Conservation (phyloP, 495 filamentous ascomycete species). For the Chaetomium cochliodes region DNA sequence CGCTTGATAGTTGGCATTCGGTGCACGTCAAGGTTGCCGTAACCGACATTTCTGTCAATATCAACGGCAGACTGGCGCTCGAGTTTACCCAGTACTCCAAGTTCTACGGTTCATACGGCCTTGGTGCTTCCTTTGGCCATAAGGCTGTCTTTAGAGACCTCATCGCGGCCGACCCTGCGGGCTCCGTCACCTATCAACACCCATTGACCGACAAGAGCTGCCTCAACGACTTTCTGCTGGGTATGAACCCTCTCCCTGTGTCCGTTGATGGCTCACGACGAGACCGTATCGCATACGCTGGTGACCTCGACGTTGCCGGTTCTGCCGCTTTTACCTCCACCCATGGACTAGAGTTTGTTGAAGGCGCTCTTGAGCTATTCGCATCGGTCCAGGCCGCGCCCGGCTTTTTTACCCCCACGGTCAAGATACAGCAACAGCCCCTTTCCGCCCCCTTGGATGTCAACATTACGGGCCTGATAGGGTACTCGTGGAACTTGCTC, state of each 20-base stretch:
- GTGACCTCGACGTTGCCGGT: conserved; percentile 1
- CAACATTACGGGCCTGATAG: conserved; percentile 2
- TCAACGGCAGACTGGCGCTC: not conserved
- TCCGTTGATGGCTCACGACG: conserved; percentile 4
- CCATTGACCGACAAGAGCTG: conserved; percentile 6
- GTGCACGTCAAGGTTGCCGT: not conserved
- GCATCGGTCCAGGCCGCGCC: not conserved
- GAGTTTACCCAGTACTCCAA: conserved; percentile 9
- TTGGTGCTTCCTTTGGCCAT: conserved; percentile 6
- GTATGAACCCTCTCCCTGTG: conserved; percentile 1
- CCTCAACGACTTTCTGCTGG: not conserved
- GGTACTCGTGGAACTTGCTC: conserved; percentile 8
- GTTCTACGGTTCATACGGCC: conserved; percentile 3
- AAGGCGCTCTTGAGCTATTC: not conserved
- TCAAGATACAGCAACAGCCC: not conserved
- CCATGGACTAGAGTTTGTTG: conserved; percentile 1
- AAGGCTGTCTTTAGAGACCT: conserved; percentile 3
- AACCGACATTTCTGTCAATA: not conserved
- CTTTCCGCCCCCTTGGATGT: not conserved
- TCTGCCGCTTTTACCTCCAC: not conserved
- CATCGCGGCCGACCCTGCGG: not conserved
- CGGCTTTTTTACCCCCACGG: not conserved
- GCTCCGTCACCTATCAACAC: not conserved
- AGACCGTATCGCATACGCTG: conserved; percentile 3
- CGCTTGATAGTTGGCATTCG: not conserved